A percentile compares a stretch with the other conserved stretches of the same genome.
These are phyloP conservation scores for Penicillium goetzii DNA, from an alignment of 495 filamentous ascomycete species.

Conservation along the genomic window DNA sequence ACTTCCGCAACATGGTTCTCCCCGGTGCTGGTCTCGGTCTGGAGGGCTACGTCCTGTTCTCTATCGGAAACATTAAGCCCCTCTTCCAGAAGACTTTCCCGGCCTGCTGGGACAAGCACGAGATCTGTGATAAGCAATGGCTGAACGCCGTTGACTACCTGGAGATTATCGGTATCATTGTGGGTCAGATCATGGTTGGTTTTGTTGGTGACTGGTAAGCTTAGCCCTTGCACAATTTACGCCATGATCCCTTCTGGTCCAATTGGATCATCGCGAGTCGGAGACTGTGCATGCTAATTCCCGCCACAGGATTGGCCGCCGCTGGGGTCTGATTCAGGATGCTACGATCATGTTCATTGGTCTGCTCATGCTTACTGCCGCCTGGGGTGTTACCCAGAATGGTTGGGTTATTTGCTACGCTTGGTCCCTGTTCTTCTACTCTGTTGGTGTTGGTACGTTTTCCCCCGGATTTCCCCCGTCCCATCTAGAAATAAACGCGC, in stretches of 20 bases:
- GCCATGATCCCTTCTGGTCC: background rate
- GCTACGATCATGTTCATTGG: conserved; percentile 91
- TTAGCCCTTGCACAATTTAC: background rate
- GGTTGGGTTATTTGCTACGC: conserved; percentile 94
- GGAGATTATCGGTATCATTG: conserved; percentile 86
- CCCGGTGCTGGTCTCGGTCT: conserved; percentile 86
- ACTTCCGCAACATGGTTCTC: conserved; percentile 84
- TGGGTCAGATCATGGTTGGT: conserved; percentile 79
- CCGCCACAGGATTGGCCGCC: conserved; percentile 69
- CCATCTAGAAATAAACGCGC: background rate
- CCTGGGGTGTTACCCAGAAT: conserved; percentile 80
- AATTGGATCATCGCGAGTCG: background rate
- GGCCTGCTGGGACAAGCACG: conserved; percentile 67
- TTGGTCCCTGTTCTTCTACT: conserved; percentile 89
- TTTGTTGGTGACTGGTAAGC: conserved; percentile 59
- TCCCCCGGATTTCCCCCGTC: background rate
- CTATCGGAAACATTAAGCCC: conserved; percentile 84
- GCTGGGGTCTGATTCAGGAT: conserved; percentile 92
- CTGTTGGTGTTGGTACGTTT: conserved; percentile 75
- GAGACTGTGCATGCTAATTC: background rate
- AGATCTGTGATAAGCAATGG: conserved; percentile 74
- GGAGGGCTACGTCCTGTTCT: conserved; percentile 93
- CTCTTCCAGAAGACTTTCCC: conserved; percentile 72
- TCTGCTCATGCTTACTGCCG: conserved; percentile 81
- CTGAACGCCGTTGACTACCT: conserved; percentile 78